Percentiles rank a stretch among this genome's conserved stretches.
Evolutionary conservation across 371 early-diverging fungal species (phyloP).

Genomic region (Basidiobolus meristosporus): DNA sequence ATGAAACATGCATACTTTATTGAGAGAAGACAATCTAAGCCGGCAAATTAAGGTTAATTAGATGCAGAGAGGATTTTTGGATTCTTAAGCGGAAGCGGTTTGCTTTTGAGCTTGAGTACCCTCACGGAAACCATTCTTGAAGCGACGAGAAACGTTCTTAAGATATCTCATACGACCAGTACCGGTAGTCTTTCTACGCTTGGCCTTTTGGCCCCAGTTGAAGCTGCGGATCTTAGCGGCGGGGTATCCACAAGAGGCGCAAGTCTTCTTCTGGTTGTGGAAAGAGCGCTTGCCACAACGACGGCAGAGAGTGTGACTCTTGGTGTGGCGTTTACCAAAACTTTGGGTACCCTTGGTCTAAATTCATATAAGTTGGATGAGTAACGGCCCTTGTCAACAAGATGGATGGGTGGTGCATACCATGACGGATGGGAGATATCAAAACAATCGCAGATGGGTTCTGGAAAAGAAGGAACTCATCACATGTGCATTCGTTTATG

Average conservation of each 20-base stretch:
- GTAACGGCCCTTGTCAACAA: too few species aligned
- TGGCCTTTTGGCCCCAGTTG: constrained; percentile 95
- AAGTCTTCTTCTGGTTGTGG: constrained; percentile 99
- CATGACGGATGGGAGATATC: too few species aligned
- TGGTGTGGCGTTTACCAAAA: constrained; percentile 99
- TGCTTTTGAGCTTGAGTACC: constrained; percentile 14
- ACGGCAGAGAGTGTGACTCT: constrained; percentile 96
- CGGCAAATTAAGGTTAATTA: too few species aligned
- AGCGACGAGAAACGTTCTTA: constrained; percentile 76
- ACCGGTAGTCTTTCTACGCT: constrained; percentile 96
- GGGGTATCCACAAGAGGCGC: constrained; percentile 98
- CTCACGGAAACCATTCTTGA: constrained; percentile 96
- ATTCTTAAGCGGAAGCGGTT: constrained; percentile 2
- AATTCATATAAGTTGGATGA: too few species aligned
- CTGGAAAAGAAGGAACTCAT: too few species aligned
- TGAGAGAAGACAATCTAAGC: too few species aligned
- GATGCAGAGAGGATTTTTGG: too few species aligned
- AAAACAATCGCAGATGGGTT: too few species aligned
- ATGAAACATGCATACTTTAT: too few species aligned
- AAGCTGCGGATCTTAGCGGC: constrained; percentile 92
- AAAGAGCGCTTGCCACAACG: constrained; percentile 96
- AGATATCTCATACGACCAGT: constrained; percentile 97
- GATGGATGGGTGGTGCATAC: too few species aligned
- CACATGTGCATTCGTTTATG: too few species aligned
- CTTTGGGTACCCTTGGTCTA: constrained; percentile 99